Evolutionary conservation across 495 filamentous ascomycete species (phyloP), one percentile per base, ranked within the genome.

Genomic region (Entonaema liquescens): DNA sequence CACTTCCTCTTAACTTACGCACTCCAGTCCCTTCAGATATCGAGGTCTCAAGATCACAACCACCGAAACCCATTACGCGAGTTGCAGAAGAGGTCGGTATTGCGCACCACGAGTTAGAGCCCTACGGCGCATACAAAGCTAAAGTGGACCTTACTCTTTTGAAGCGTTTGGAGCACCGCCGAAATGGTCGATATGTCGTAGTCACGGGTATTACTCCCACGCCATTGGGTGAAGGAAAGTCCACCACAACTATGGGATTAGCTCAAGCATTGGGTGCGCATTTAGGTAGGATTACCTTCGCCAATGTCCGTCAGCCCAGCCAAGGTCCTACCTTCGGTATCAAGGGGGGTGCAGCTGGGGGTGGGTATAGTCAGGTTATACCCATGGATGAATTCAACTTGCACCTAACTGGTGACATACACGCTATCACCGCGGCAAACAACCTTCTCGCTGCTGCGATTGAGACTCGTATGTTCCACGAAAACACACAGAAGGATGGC

Each of bases 381-480:
- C 95, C 95, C 58, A 99, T 99, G 95, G 95, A 99, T 70, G 95
- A 99, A 79, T 99, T 99, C 85, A 99, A 99, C 78, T 84, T 99
- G 68, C 95, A 99, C 77, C 82, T 99, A 77, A 99, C 95, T 44
- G 95, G 95, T 71, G 95, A 99, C 78, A 98, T 99, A 68, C 95
- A 99, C 78, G 95, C 95, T 42, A 95, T 99, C 75, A 93, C 94
- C 36, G 95, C 95, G 9, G 95, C 95, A 5, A 99, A 98, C 84
- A 99, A 99, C 81, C 86, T 99, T 42, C 90, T 99, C n/a, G 95
- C 95, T 61, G 95, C 95, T 44, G 95, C 95, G 12, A 97, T 99
- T 73, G 95, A 99, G 73, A 98, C 95, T 6, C 90, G 95, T 66
- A 98, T 99, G 87, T 99, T 97, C 83, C 95, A 99, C 76, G 95